Evolutionary conservation across 768 basidiomycete genomes (phyloP).

Genomic region (Trametes cubensis): DNA sequence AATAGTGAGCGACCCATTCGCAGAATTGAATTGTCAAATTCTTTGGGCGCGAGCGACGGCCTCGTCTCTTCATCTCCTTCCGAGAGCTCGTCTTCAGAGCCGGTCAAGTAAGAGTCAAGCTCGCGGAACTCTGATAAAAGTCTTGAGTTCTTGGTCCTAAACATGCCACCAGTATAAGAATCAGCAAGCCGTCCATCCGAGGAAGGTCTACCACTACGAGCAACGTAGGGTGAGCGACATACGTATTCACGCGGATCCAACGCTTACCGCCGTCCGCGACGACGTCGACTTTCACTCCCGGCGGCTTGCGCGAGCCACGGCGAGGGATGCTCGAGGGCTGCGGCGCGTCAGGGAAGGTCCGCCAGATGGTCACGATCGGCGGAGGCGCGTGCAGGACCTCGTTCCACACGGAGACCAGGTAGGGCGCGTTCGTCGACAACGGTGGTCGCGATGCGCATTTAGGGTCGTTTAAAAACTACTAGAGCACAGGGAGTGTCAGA

Average conservation of each 20-base stretch:
- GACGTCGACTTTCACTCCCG: slow-evolving; percentile 75
- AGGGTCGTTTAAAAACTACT: slow-evolving; percentile 68
- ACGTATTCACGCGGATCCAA: slow-evolving; percentile 93
- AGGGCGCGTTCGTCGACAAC: slow-evolving; percentile 77
- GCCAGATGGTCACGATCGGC: slow-evolving; percentile 63
- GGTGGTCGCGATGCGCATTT: slow-evolving; percentile 48
- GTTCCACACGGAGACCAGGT: slow-evolving; percentile 81
- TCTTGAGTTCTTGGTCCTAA: slow-evolving; percentile 75
- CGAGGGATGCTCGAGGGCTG: slow-evolving; percentile 17
- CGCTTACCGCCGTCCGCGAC: slow-evolving; percentile 71
- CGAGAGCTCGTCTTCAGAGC: slow-evolving; percentile 48
- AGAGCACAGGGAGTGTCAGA: background rate
- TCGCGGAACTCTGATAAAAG: slow-evolving; percentile 82
- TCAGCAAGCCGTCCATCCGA: too few species aligned
- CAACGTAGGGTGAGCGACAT: slow-evolving; percentile 35
- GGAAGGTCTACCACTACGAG: background rate
- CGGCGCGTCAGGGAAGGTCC: slow-evolving; percentile 44
- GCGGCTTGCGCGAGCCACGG: slow-evolving; percentile 29
- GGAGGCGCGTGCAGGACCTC: slow-evolving; percentile 65
- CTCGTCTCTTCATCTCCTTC: slow-evolving; percentile 24
- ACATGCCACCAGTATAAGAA: background rate
- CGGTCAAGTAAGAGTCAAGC: slow-evolving; percentile 78
- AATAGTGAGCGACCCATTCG: slow-evolving; percentile 71
- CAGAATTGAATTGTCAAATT: slow-evolving; percentile 75
- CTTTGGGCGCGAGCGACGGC: slow-evolving; percentile 49